A percentile compares a stretch with the other conserved stretches of the same genome.
Evolutionary conservation across 768 basidiomycete species (phyloP).

Genomic region (Mycena venus): DNA sequence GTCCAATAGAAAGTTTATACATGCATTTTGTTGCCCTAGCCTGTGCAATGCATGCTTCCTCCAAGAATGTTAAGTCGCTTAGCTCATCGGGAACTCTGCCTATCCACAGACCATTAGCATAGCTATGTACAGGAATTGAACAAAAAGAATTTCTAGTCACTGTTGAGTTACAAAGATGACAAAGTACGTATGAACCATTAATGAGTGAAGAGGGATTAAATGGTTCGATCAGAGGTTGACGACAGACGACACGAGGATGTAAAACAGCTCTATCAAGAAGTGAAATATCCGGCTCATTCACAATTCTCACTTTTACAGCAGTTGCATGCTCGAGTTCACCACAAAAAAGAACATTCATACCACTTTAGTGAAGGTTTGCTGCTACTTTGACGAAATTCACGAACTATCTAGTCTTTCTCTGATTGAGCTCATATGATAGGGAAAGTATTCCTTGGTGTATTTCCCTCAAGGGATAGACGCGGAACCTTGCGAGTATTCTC

Average conservation of each 20-base stretch:
- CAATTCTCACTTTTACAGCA: background rate
- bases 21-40: slow-evolving; percentile 24
- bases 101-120: slow-evolving; percentile 32
- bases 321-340: background rate
- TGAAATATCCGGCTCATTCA: slow-evolving; percentile 17
- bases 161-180: slow-evolving; percentile 10
- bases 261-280: slow-evolving; percentile 10
- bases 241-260: background rate
- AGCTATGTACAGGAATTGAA: slow-evolving; percentile 30
- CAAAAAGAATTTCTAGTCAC: slow-evolving; percentile 7
- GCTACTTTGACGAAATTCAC: slow-evolving; percentile 2
- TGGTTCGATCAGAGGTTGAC: slow-evolving; percentile 8
- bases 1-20: slow-evolving; percentile 24
- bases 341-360: slow-evolving; percentile 20
- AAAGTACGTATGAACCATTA: background rate
- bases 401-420: slow-evolving; percentile 21
- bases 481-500: too few species aligned
- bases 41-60: slow-evolving; percentile 37
- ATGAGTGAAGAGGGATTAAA: background rate
- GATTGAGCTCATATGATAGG: slow-evolving; percentile 1
- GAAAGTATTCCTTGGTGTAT: background rate
- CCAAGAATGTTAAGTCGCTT: slow-evolving; percentile 28
- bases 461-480: background rate
- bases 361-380: background rate
- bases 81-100: slow-evolving; percentile 21